A percentile compares a stretch with the other conserved stretches of the same genome.
phyloP scores from a whole-genome alignment of 2,329 filamentous ascomycete species.

The Alternaria gaisen region DNA sequence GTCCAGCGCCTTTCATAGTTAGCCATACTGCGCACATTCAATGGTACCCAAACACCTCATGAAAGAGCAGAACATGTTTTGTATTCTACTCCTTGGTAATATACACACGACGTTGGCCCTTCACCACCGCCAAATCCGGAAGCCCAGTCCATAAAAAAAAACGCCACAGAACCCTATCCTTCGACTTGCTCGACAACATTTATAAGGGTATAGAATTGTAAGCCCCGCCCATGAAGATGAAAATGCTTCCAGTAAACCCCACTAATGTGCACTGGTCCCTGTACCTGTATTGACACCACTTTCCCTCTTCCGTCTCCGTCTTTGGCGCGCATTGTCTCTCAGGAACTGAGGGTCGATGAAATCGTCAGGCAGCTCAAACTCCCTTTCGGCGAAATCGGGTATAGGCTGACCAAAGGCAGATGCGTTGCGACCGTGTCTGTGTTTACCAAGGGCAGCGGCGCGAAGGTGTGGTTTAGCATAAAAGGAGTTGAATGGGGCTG shows the following conservation, averaged over 20 bases:
- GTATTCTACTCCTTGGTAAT: background rate
- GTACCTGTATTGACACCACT: constrained; percentile 38
- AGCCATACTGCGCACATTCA: background rate
- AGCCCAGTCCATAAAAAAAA: background rate
- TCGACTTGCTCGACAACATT: constrained; percentile 1
- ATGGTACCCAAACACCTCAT: background rate
- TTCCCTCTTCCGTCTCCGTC: constrained; percentile 67
- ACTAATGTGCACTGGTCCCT: background rate
- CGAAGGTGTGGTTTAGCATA: constrained; percentile 82
- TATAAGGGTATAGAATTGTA: constrained; percentile 8
- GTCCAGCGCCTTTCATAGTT: background rate
- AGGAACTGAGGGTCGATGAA: constrained; percentile 60
- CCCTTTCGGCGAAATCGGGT: constrained; percentile 73
- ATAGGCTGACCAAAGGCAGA: constrained; percentile 84
- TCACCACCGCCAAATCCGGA: background rate
- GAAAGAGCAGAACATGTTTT: background rate
- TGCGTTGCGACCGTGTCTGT: constrained; percentile 73
- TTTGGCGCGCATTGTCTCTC: constrained; percentile 68
- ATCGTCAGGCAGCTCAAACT: constrained; percentile 79
- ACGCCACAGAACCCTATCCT: background rate
- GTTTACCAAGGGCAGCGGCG: constrained; percentile 77
- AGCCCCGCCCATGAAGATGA: constrained; percentile 1
- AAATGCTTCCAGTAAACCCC: background rate
- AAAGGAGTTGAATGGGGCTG: constrained; percentile 83
- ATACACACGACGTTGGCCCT: background rate